Conservation (phyloP, 2,329 filamentous ascomycete genomes). For the Microdochium bolleyi region DNA sequence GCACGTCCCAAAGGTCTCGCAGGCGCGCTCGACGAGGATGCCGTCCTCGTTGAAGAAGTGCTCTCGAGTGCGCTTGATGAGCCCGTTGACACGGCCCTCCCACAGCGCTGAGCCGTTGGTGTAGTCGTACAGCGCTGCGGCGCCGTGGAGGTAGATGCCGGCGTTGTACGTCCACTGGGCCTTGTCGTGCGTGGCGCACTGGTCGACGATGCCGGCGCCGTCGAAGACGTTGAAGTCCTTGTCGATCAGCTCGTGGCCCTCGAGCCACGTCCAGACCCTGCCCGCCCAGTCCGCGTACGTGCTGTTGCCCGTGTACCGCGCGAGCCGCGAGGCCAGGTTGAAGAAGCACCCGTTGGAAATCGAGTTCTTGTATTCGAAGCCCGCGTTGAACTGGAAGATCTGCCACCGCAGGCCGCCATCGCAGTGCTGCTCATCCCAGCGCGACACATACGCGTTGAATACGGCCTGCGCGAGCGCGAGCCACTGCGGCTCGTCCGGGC, state of each 20-base stretch:
- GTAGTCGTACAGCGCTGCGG: conserved; percentile 55
- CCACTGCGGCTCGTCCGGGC: conserved; percentile 59
- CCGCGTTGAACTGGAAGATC: conserved; percentile 70
- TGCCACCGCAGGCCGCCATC: conserved; percentile 78
- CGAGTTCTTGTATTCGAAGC: conserved; percentile 61
- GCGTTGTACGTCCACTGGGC: conserved; percentile 65
- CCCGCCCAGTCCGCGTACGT: conserved; percentile 74
- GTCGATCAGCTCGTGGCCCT: conserved; percentile 46
- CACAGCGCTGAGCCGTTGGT: conserved; percentile 42
- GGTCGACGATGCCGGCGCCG: conserved; percentile 28
- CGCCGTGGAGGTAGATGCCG: conserved; percentile 56
- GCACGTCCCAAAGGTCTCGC: conserved; percentile 54
- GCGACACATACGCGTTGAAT: conserved; percentile 67
- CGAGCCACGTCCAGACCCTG: conserved; percentile 61
- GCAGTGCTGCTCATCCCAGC: conserved; percentile 63
- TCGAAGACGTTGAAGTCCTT: conserved; percentile 39
- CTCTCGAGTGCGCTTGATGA: conserved; percentile 39
- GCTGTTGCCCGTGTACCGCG: conserved; percentile 68
- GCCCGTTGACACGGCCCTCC: conserved; percentile 49
- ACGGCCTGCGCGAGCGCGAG: conserved; percentile 70
- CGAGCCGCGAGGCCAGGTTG: conserved; percentile 62
- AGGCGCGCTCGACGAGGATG: conserved; percentile 59
- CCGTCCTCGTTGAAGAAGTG: conserved; percentile 44
- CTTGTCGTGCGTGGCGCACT: conserved; percentile 44
- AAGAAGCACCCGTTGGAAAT: conserved; percentile 65